These are phyloP conservation scores for Endothia cerciana DNA, from an alignment of 2,329 filamentous ascomycete genomes.

Conservation along the genomic window DNA sequence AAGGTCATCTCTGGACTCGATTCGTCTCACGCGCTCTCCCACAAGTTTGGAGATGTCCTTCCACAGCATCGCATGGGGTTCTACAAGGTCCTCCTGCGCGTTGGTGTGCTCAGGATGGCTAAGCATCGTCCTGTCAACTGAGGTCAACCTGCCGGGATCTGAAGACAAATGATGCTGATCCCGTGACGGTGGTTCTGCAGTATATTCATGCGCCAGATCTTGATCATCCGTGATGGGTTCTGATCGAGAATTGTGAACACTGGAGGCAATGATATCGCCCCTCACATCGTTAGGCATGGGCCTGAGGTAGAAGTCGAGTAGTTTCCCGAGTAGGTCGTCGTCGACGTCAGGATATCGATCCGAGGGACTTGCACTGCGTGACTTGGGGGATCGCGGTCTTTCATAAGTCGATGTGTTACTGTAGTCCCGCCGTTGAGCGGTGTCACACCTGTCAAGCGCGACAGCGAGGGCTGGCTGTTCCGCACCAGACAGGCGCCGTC, in stretches of 20 bases:
- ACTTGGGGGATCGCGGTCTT: conserved; percentile 41
- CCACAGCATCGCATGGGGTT: conserved; percentile 18
- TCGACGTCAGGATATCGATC: not conserved
- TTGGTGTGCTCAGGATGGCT: no score
- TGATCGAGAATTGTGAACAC: not conserved
- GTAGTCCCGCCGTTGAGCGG: not conserved
- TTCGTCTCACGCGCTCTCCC: conserved; percentile 7
- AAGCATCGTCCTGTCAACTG: not conserved
- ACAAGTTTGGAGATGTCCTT: conserved; percentile 20
- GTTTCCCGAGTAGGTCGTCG: conserved; percentile 16
- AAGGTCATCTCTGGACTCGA: not conserved
- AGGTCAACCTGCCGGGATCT: not conserved
- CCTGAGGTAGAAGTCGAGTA: conserved; percentile 23
- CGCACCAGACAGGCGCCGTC: conserved; percentile 8
- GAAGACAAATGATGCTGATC: not conserved
- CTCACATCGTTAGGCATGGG: conserved; percentile 36
- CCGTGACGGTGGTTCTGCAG: not conserved
- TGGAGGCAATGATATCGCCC: conserved; percentile 33
- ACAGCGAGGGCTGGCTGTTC: conserved; percentile 3
- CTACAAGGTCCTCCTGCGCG: not conserved
- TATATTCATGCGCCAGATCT: not conserved
- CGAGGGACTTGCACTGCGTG: conserved; percentile 41
- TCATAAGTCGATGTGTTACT: not conserved
- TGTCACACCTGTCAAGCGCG: conserved; percentile 5
- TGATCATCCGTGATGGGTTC: not conserved